Percentiles rank a stretch among this genome's conserved stretches.
Evolutionary conservation across 2,329 filamentous ascomycete genomes (phyloP).

Genomic region (Calycina herbarum): DNA sequence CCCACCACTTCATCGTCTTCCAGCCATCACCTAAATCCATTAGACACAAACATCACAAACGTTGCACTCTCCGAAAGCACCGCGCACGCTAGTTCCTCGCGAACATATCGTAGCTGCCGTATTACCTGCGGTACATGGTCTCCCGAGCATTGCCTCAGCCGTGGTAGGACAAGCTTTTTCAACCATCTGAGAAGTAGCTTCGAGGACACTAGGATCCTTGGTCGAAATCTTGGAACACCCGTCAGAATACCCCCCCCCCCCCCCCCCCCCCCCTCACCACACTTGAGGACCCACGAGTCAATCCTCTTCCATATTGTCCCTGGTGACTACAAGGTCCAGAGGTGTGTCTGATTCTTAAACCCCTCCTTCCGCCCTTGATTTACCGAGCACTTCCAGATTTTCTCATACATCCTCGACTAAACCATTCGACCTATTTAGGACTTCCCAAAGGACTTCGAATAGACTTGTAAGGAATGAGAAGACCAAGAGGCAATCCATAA

Average conservation of each 20-base stretch:
- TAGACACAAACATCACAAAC: conserved; percentile 17
- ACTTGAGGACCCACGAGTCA: conserved; percentile 4
- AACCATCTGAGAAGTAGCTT: conserved; percentile 12
- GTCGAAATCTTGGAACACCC: conserved; percentile 10
- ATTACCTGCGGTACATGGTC: conserved; percentile 33
- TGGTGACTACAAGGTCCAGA: neutral
- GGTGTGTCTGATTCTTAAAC: conserved; percentile 7
- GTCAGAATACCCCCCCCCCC: neutral
- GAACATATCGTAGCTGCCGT: conserved; percentile 34
- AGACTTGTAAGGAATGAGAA: conserved; percentile 22
- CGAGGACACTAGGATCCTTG: conserved; percentile 8
- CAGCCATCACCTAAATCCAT: neutral
- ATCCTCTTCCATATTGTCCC: neutral
- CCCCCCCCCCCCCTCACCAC: neutral
- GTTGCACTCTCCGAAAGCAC: conserved; percentile 28
- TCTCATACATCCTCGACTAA: neutral
- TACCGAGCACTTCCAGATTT: conserved; percentile 6
- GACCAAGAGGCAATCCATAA: neutral
- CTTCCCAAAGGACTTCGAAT: conserved; percentile 13
- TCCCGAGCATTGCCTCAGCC: conserved; percentile 28
- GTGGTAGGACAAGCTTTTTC: conserved; percentile 27
- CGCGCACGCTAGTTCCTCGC: conserved; percentile 32
- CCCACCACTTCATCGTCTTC: neutral
- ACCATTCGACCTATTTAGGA: neutral
- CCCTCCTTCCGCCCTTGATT: conserved; percentile 7